Base-by-base conservation (phyloP, 2,329 filamentous ascomycete genomes). In the Phaeosphaeriaceae sp. region DNA sequence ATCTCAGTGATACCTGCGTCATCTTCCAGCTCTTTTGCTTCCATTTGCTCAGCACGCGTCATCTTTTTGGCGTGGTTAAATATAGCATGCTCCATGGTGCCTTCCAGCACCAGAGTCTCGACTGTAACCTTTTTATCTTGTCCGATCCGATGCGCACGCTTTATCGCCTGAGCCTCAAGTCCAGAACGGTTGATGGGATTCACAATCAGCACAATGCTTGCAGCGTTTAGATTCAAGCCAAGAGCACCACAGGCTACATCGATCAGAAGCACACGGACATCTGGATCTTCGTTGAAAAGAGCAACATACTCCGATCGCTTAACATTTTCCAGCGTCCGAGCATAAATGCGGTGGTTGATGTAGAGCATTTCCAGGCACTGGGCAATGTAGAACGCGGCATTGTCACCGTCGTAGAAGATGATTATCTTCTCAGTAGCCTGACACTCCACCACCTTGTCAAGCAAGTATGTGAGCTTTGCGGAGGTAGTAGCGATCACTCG, bases 341-440 rank as follows among this genome's bases (percentile, higher is more conserved):
- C 87, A 66, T 92, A 93, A 50, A 89, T 88, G 20, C 88, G 83
- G 62, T 88, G 87, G 33, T 86, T 83, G 48, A 89, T 77, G 9
- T 86, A 83, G 1, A 89, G 76, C 31, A 94, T 83, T 65, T 97
- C 93, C 0, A 98, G 83, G 27, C 90, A 88, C 71, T 93, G 89
- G 0, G 92, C 91, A 41, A 97, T 85, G 78, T 96, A 97, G 76
- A 87, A 96, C 1, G 92, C 93, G 1, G 91, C 85, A 66, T 96
- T 94, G 59, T 95, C 90, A 31, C 91, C 90, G 60, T 96, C 92
- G 74, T 97, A 97, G 75, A 98, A 98, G 10, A 97, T 85, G 52
- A 97, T 87, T 3, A 96, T 95, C 76, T 97, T 96, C 69, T 97
- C 93, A 0, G 84, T 78, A 1, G 83, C 76, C 53, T 95, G 87